These are phyloP conservation scores for Lecanicillium sp. DNA, from an alignment of 2,329 filamentous ascomycete genomes.

Conservation along the genomic window DNA sequence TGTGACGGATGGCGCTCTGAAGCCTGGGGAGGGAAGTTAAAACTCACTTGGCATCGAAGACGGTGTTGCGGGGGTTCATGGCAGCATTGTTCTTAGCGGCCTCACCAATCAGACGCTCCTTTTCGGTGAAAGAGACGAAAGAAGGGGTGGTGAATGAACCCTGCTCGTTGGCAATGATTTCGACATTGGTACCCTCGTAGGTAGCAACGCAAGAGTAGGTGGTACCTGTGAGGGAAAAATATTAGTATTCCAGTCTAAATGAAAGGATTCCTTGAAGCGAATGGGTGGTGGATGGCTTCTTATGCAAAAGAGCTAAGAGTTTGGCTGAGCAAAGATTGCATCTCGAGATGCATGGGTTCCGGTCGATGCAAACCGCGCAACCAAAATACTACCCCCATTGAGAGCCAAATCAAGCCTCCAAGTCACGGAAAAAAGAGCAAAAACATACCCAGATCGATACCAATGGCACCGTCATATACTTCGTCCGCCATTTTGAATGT, in stretches of 20 bases:
- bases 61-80: conserved; percentile 97
- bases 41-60: conserved; percentile 97
- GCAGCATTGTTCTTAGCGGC: conserved; percentile 99
- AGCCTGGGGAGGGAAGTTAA: too few relatives aligned
- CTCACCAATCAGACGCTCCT: conserved; percentile 98
- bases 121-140: conserved; percentile 97
- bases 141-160: conserved; percentile 98
- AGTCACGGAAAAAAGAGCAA: conserved; percentile 1
- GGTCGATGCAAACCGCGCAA: too few relatives aligned
- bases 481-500: conserved; percentile 78
- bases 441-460: conserved; percentile 94
- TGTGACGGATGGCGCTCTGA: too few relatives aligned
- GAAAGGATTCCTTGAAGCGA: too few relatives aligned
- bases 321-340: too few relatives aligned
- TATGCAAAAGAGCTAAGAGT: too few relatives aligned
- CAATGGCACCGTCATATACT: conserved; percentile 99
- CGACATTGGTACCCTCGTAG: conserved; percentile 98
- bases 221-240: conserved; percentile 56
- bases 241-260: conserved; percentile 2
- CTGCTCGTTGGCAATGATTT: conserved; percentile 99
- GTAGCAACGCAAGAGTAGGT: conserved; percentile 99
- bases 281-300: too few relatives aligned
- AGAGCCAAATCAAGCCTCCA: too few relatives aligned
- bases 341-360: too few relatives aligned
- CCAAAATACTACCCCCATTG: conserved; percentile 2